Percentiles rank a stretch among this genome's conserved stretches.
Evolutionary conservation across 805 yeast genomes (phyloP).

Genomic region (Myxozyma monticola): DNA sequence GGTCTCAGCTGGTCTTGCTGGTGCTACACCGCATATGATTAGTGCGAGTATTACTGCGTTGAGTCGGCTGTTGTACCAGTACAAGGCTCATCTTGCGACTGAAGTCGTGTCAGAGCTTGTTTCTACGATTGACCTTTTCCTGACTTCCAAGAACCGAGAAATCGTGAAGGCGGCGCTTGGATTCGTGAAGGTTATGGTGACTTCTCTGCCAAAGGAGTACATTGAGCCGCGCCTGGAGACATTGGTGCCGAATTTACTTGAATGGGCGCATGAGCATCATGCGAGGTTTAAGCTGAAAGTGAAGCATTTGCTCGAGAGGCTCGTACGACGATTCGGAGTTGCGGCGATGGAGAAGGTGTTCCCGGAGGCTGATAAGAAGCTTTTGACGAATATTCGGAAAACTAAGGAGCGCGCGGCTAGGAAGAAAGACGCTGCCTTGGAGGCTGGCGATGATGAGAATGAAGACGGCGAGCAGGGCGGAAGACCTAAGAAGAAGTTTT

Average conservation of each 20-base stretch:
- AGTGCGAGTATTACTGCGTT: slow-evolving; percentile 93
- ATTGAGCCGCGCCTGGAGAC: slow-evolving; percentile 66
- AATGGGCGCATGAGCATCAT: slow-evolving; percentile 94
- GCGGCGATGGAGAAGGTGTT: slow-evolving; percentile 78
- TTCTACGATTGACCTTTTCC: slow-evolving; percentile 82
- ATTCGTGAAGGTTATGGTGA: slow-evolving; percentile 83
- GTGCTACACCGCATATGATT: slow-evolving; percentile 91
- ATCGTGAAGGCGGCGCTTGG: slow-evolving; percentile 94
- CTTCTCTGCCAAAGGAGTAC: slow-evolving; percentile 76
- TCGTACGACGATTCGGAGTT: slow-evolving; percentile 86
- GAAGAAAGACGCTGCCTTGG: slow-evolving; percentile 44
- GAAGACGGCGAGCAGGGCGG: slow-evolving; percentile 29
- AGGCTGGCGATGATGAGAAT: slow-evolving; percentile 34
- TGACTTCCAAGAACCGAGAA: slow-evolving; percentile 88
- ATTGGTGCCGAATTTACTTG: slow-evolving; percentile 69
- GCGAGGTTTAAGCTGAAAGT: slow-evolving; percentile 93
- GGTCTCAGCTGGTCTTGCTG: slow-evolving; percentile 95
- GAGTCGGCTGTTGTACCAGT: slow-evolving; percentile 84
- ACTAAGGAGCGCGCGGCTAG: slow-evolving; percentile 80
- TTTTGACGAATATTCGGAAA: slow-evolving; percentile 82
- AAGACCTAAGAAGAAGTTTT: slow-evolving; percentile 49
- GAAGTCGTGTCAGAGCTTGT: slow-evolving; percentile 71
- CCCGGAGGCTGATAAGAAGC: slow-evolving; percentile 86
- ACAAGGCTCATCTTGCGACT: slow-evolving; percentile 49
- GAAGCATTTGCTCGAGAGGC: slow-evolving; percentile 87